Evolutionary conservation across 768 basidiomycete species (phyloP), one percentile per base, ranked within the genome.

Genomic region (Mycena capillaripes): DNA sequence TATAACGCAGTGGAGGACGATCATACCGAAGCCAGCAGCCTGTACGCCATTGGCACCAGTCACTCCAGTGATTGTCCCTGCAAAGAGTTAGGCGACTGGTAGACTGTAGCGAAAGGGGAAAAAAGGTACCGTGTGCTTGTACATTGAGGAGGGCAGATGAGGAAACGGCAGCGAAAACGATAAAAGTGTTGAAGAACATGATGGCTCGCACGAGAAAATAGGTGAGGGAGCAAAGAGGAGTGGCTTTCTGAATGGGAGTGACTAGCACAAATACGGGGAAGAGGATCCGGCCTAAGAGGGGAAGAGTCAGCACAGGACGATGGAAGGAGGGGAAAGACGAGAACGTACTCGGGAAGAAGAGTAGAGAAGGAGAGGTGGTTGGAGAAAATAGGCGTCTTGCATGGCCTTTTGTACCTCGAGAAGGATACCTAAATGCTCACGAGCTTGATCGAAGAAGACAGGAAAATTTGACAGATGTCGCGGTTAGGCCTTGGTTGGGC

Each of bases 131-230:
- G 60, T 75, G 74, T 19, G 70, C 70, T 36, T 71, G 61, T 16
- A 48, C 74, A 59, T 64, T 64, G 16, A 72, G 27, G 57, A 72
- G 44, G 11, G 50, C 23, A 21, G 61, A 62, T 11, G 64, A 70
- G 34, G 65, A 70, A 38, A 69, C 34, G 52, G 70, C 57, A 30
- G 56, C 46, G 32, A 71, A 38, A 32, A 66, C 62, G 40, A 72
- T 17, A 36, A 75, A 40, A 65, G 70, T 66, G 57, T 66, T 71
- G 64, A 69, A 75, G 57, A 71, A 75, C 74, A 75, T 75, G 27
- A 70, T 69, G 73, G 27, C 65, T 71, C 21, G 70, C 70, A 71
- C 73, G 61, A 38, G 38, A 68, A 55, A 44, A 66, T 67, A 32
- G 63, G 6, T 58, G 59, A 53, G 19, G 59, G 16, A 44, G 7